Base-by-base conservation (phyloP, 2,329 filamentous ascomycete species). In the Aspergillus sp. region DNA sequence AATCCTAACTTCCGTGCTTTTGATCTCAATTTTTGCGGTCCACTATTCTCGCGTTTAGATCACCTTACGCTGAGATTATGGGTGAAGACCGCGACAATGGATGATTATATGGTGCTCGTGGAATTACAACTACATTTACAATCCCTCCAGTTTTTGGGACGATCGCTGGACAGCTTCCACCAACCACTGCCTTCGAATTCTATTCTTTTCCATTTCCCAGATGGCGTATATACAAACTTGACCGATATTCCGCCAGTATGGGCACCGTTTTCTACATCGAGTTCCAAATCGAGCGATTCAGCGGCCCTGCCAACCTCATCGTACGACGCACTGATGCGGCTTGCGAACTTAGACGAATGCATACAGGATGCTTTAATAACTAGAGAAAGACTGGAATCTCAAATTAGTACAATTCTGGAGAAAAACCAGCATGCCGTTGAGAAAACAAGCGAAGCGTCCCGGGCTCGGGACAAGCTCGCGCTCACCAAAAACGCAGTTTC, bases 1-100 rank as follows among this genome's bases (percentile, higher is more conserved):
- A 97, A 97, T 72, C 95, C 95, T 62, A 91, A 89, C 66, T 98
- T 96, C 72, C 86, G 86, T 44, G 89, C 90, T 71, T 96, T 97
- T 71, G 89, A 96, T 61, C 82, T 96, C 5, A 82, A 83, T 22
- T 75, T 80, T 5, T 86, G 83, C 61, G 85, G 83, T 0, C 83
- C 89, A 0, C 71, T 76, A 3, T 80, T 92, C 20, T 88, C 89
- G 8, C 84, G 92, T 56, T 78, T 82, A 4, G 84, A 89, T 51
- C 78, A 79, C 15, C 68, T 96, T 20, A 86, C 80, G 0, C 75
- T 96, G 42, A 88, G 86, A 63, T 72, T 97, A 27, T 98, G 92
- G 92, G 85, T 87, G 5, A 83, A 79, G 68, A 81, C 76, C 34
- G 69, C 84, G 74, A 70, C 80, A 72, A 73, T 83, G 77, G 57